phyloP scores from a whole-genome alignment of 768 basidiomycete genomes.

The Mycena olivaceomarginata region DNA sequence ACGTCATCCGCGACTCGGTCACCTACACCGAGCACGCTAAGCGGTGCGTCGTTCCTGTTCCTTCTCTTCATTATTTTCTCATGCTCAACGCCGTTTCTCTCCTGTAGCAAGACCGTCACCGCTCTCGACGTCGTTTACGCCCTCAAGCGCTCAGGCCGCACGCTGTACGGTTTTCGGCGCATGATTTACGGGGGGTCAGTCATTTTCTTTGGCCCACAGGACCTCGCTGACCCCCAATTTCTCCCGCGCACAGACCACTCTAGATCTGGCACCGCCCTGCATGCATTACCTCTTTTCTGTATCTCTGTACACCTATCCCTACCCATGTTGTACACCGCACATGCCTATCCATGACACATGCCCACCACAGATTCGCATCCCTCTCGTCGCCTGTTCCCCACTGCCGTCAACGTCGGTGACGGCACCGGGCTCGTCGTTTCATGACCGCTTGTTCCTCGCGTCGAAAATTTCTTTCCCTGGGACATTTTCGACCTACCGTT shows the following conservation, averaged over 20 bases:
- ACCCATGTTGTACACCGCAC: slow-evolving; percentile 18
- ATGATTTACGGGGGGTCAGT: slow-evolving; percentile 5
- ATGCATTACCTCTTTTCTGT: slow-evolving; percentile 12
- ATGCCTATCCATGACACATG: slow-evolving; percentile 22
- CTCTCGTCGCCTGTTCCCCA: background rate
- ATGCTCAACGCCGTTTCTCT: background rate
- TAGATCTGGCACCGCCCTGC: background rate
- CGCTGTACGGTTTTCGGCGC: slow-evolving; percentile 96
- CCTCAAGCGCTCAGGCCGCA: slow-evolving; percentile 90
- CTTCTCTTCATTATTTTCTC: background rate
- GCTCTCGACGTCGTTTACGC: slow-evolving; percentile 96
- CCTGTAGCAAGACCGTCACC: slow-evolving; percentile 84
- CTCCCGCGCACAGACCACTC: slow-evolving; percentile 24
- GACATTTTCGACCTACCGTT: too few species aligned
- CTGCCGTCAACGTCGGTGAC: background rate
- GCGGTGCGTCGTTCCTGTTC: slow-evolving; percentile 64
- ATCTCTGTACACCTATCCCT: slow-evolving; percentile 17
- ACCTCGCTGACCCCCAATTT: slow-evolving; percentile 23
- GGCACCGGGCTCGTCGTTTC: background rate
- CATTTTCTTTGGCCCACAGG: background rate
- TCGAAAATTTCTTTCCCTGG: too few species aligned
- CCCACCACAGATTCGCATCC: too few species aligned
- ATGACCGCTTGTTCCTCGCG: too few species aligned
- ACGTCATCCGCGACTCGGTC: slow-evolving; percentile 91
- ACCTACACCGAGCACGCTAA: slow-evolving; percentile 92